Evolutionary conservation across 2,329 filamentous ascomycete genomes (phyloP), one percentile per base, ranked within the genome.

Genomic region (Xylariaceae sp.): DNA sequence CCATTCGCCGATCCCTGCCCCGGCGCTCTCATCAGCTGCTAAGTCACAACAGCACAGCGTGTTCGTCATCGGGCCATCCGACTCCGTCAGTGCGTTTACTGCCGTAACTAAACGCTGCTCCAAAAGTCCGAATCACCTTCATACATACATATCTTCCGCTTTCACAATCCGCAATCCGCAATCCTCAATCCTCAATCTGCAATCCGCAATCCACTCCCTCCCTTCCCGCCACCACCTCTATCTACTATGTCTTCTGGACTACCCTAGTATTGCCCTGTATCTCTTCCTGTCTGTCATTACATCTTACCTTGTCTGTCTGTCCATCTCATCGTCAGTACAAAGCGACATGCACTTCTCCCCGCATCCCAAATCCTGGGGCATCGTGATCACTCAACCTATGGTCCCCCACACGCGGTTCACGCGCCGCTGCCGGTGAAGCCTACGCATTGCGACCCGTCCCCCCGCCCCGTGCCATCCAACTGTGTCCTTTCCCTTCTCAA

Each of bases 261-360:
- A 4, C 6, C 44, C 31, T 47, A 47, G 29, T 12, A 3, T 11
- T 37, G 19, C 34, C 42, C 30, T 42, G 29, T 40, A 37, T 7
- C 9, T 29, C 31, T 29, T 19, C 12, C 39, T 45, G 30, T 32
- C 40, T 5, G 51, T 32, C 47, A 34, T 11, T 42, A 30, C 30
- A 27, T 43, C 47, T 31, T 40, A 19, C 6, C 19, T 7, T 19
- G 19, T 19, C 26, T 26, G 26, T 7, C 32, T 32, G 12, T 32
- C 29, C 9, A 43, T 49, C 51, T 29, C 12, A 30, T 57, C 59
- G 50, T 53, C 59, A 50, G 59, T 61, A 57, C 58, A 50, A 11
- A 60, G 59, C 65, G 65, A 66, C 60, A 68, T 68, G 66, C 65
- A 43, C 65, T 60, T 64, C 64, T 65, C 65, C 66, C 65, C 64